phyloP scores from a whole-genome alignment of 2,329 filamentous ascomycete species.

The Emmonsiellopsis sp. region DNA sequence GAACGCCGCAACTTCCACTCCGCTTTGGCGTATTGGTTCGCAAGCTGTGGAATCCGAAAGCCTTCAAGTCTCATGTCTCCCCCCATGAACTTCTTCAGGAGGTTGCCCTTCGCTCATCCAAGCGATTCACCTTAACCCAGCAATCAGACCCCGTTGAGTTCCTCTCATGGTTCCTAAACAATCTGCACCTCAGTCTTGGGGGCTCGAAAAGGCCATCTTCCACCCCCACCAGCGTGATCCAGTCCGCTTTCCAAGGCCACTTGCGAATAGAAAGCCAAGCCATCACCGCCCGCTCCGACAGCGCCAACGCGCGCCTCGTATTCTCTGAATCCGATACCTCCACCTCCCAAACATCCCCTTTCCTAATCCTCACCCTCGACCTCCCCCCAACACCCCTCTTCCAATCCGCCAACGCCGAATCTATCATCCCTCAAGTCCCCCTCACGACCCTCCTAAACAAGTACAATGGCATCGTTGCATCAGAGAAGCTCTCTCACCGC shows the following conservation, averaged over 20 bases:
- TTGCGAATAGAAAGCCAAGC: slow-evolving; percentile 88
- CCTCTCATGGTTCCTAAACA: slow-evolving; percentile 94
- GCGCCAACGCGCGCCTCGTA: slow-evolving; percentile 67
- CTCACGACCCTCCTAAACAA: slow-evolving; percentile 77
- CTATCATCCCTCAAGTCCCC: slow-evolving; percentile 77
- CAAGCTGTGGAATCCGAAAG: slow-evolving; percentile 96
- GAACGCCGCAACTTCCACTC: slow-evolving; percentile 69
- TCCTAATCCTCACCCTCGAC: slow-evolving; percentile 87
- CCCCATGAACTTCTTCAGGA: slow-evolving; percentile 96
- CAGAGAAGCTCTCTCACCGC: slow-evolving; percentile 81
- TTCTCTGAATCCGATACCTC: slow-evolving; percentile 87
- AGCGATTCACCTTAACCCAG: slow-evolving; percentile 80
- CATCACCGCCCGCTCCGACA: slow-evolving; percentile 84
- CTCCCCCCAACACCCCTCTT: slow-evolving; percentile 87
- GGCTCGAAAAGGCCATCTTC: slow-evolving; percentile 79
- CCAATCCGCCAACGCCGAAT: slow-evolving; percentile 87
- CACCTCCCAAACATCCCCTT: slow-evolving; percentile 66
- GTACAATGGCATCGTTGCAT: slow-evolving; percentile 80
- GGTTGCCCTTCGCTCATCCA: slow-evolving; percentile 79
- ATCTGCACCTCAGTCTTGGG: slow-evolving; percentile 82
- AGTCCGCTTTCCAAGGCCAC: slow-evolving; percentile 86
- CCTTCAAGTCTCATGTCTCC: slow-evolving; percentile 94
- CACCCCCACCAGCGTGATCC: slow-evolving; percentile 60
- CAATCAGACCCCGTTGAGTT: slow-evolving; percentile 97
- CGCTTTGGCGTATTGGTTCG: slow-evolving; percentile 82